These are phyloP conservation scores for Licmophora abbreviata DNA, from an alignment of 108 stramenopile species.

Conservation along the genomic window DNA sequence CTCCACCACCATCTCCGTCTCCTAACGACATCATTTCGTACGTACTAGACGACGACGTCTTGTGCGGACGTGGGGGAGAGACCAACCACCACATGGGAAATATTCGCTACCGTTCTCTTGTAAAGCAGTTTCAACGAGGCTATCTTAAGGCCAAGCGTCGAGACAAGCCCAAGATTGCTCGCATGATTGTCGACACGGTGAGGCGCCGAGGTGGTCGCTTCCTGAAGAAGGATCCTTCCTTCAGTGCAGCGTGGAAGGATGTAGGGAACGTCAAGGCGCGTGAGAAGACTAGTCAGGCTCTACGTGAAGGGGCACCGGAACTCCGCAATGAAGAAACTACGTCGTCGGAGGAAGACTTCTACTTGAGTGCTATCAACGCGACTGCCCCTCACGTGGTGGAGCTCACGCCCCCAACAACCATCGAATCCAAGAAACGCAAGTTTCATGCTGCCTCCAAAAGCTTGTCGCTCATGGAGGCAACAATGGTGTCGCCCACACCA, in stretches of 20 bases:
- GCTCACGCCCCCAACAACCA: no score
- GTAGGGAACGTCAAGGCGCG: slow-evolving; percentile 63
- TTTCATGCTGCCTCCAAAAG: background rate
- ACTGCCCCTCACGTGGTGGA: no score
- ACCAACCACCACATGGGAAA: slow-evolving; percentile 79
- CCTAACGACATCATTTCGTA: slow-evolving; percentile 6
- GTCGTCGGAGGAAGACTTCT: no score
- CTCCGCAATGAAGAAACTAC: slow-evolving; percentile 13
- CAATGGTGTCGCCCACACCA: slow-evolving; percentile 3
- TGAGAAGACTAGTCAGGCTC: slow-evolving; percentile 72
- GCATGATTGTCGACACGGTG: slow-evolving; percentile 56
- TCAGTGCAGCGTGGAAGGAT: slow-evolving; percentile 27
- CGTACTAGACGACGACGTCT: slow-evolving; percentile 43
- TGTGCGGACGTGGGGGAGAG: slow-evolving; percentile 73
- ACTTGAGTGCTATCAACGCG: background rate
- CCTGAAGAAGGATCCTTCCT: slow-evolving; percentile 44
- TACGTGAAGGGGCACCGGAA: slow-evolving; percentile 67
- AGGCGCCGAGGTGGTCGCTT: slow-evolving; percentile 59
- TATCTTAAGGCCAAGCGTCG: slow-evolving; percentile 41
- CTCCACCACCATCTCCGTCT: no score
- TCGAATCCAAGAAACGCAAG: no score
- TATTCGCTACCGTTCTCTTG: slow-evolving; percentile 50
- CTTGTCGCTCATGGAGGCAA: no score
- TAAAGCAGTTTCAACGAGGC: slow-evolving; percentile 42
- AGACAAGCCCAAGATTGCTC: slow-evolving; percentile 67